These are phyloP conservation scores for Gossypium ekmanianum DNA, from an alignment of 345 rosid genomes.

Conservation along the genomic window DNA sequence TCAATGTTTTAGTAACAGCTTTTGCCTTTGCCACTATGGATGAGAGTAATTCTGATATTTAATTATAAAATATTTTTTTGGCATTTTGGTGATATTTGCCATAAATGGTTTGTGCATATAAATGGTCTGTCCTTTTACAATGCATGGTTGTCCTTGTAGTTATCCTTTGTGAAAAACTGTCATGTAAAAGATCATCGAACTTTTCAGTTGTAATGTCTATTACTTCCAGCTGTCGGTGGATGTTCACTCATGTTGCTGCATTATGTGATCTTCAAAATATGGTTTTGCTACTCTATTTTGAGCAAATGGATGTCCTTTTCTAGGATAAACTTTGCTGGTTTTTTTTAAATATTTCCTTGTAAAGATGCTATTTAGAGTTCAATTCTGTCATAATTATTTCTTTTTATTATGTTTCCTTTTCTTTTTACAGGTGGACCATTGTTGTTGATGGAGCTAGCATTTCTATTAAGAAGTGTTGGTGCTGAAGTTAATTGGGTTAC, in stretches of 20 bases:
- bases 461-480: constrained; percentile 50
- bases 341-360: not conserved
- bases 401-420: not conserved
- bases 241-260: not conserved
- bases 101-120: not conserved
- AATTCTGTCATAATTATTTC: constrained; percentile 2
- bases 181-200: not conserved
- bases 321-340: not conserved
- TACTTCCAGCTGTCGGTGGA: constrained; percentile 9
- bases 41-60: not conserved
- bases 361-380: constrained; percentile 1
- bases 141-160: not conserved
- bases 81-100: not conserved
- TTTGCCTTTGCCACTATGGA: not conserved
- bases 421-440: constrained; percentile 47
- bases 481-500: constrained; percentile 52
- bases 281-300: not conserved
- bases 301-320: not conserved
- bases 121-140: not conserved
- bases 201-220: not conserved
- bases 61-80: not conserved
- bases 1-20: not conserved
- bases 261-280: not conserved
- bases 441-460: constrained; percentile 51
- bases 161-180: not conserved